phyloP scores from a whole-genome alignment of 768 basidiomycete species.

The Piloderma croceum region DNA sequence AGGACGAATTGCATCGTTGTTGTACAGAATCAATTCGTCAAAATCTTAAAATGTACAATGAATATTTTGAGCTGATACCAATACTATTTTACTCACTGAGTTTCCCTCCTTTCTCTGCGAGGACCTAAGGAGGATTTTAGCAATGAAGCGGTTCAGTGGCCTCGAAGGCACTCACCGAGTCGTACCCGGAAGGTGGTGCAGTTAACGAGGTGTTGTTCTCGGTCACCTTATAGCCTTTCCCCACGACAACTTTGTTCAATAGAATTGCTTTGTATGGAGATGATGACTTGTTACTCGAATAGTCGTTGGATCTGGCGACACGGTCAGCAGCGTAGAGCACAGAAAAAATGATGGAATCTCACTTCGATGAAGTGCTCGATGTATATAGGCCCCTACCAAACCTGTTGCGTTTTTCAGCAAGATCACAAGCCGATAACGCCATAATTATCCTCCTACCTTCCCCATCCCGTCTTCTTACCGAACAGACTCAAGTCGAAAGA shows the following conservation, averaged over 20 bases:
- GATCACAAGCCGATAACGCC: too few species aligned
- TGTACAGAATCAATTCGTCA: slow-evolving; percentile 67
- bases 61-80: too few species aligned
- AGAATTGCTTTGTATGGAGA: slow-evolving; percentile 59
- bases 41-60: too few species aligned
- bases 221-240: slow-evolving; percentile 61
- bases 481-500: slow-evolving; percentile 60
- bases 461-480: slow-evolving; percentile 70
- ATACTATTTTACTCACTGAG: slow-evolving; percentile 30
- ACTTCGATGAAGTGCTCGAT: slow-evolving; percentile 76
- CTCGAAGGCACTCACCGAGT: slow-evolving; percentile 45
- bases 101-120: slow-evolving; percentile 62
- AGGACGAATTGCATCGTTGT: slow-evolving; percentile 66
- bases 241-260: slow-evolving; percentile 71
- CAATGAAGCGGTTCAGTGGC: background rate
- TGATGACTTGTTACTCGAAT: slow-evolving; percentile 52
- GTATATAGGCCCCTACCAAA: slow-evolving; percentile 72
- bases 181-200: slow-evolving; percentile 56
- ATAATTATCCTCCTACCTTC: slow-evolving; percentile 37
- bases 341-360: slow-evolving; percentile 10
- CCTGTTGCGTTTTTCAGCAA: slow-evolving; percentile 26
- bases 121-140: slow-evolving; percentile 37
- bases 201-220: slow-evolving; percentile 52
- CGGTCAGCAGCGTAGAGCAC: background rate
- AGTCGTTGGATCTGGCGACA: slow-evolving; percentile 54